These are phyloP conservation scores for Helenozyma rhizophorensis DNA, from an alignment of 805 yeast species.

Conservation along the genomic window DNA sequence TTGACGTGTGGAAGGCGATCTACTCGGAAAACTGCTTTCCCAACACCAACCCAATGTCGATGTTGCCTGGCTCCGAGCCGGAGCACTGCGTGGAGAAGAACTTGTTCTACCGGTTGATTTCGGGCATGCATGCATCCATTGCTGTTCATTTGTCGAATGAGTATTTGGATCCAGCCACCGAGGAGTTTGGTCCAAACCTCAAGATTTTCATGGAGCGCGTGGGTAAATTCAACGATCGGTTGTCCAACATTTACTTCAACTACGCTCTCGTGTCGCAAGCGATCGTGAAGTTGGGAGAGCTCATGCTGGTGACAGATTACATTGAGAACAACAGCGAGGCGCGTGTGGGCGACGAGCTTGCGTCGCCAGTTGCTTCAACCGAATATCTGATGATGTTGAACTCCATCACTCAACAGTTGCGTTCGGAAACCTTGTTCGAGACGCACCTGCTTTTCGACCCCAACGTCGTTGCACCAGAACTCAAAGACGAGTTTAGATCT, in stretches of 20 bases:
- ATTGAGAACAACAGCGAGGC: constrained; percentile 21
- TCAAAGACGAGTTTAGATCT: constrained; percentile 81
- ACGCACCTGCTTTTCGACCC: constrained; percentile 44
- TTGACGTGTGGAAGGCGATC: constrained; percentile 88
- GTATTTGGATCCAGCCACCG: constrained; percentile 55
- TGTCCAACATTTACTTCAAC: constrained; percentile 86
- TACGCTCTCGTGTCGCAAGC: constrained; percentile 85
- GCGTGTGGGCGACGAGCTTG: constrained; percentile 22
- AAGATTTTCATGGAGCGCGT: constrained; percentile 83
- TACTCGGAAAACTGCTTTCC: constrained; percentile 90
- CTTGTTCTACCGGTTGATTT: constrained; percentile 77
- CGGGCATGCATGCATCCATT: constrained; percentile 94
- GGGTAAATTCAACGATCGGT: constrained; percentile 83
- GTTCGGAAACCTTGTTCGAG: constrained; percentile 40
- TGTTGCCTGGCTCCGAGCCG: constrained; percentile 30
- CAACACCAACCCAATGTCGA: constrained; percentile 36
- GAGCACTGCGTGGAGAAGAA: constrained; percentile 77
- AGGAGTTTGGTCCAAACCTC: constrained; percentile 80
- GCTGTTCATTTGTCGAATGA: constrained; percentile 91
- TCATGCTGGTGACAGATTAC: constrained; percentile 25
- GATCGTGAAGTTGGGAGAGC: constrained; percentile 51
- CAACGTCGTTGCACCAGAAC: constrained; percentile 38
- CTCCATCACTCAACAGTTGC: constrained; percentile 8
- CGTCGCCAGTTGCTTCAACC: constrained; percentile 34
- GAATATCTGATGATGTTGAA: constrained; percentile 8